Evolutionary conservation across 2,329 filamentous ascomycete genomes (phyloP), one percentile per base, ranked within the genome.

Genomic region (Colletotrichum tanaceti): DNA sequence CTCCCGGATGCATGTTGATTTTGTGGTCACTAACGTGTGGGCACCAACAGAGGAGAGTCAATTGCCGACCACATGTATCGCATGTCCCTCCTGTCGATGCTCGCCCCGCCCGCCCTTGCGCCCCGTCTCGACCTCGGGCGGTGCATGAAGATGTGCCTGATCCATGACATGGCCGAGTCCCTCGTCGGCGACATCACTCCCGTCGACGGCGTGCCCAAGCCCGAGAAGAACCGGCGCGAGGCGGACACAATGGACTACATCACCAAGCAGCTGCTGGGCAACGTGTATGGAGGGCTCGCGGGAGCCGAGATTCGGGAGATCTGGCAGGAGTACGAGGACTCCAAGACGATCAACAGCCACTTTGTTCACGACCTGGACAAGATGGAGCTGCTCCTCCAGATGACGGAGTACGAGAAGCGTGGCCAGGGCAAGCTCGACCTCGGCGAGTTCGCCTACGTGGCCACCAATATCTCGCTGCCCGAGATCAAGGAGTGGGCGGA

Each of bases 61-160:
- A 98, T 99, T 77, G 88, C 93, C 62, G 96, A 99, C 82, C 96
- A 99, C 86, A 99, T 99, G 96, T 99, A 98, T 82, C 94, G 96
- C 81, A 99, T 99, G 96, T 93, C 94, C 58, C 88, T 99, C 73
- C 93, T 99, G 79, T 94, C 93, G 72, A 93, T 99, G 90, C 88
- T 98, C 72, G 94, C 93, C 2, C 95, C 96, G 1, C 86, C 92
- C 0, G 82, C 91, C 1, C 87, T 98, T 13, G 85, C 89, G 2
- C 81, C 88, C 0, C 87, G 87, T 46, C 85, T 98, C 75, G 91
- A 98, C 77, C 86, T 97, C 46, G 81, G 87, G 32, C 91, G 90
- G 73, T 99, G 96, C 84, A 95, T 93, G 74, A 93, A 93, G 81
- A 98, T 99, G 94, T 95, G 94, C 32, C 86, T 99, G 41, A 85